Conservation (phyloP, 2,329 filamentous ascomycete genomes). For the Ascocoryne sarcoides region DNA sequence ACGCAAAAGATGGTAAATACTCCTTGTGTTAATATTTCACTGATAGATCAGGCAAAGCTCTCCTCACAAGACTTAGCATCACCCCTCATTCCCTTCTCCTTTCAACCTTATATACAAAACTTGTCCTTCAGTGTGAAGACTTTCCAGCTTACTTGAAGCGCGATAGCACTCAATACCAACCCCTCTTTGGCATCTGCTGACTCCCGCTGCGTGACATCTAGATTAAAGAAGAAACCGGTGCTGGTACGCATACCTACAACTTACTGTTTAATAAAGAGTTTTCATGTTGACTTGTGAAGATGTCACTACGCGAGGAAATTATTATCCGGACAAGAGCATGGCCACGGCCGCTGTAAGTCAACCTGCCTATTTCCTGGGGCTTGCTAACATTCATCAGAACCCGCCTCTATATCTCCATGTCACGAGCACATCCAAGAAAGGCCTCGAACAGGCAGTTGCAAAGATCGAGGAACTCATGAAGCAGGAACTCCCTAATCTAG, state of each 20-base stretch:
- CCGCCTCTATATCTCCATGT: constrained; percentile 92
- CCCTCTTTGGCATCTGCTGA: constrained; percentile 89
- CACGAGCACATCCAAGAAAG: constrained; percentile 83
- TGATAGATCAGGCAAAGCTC: constrained; percentile 45
- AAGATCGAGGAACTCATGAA: constrained; percentile 95
- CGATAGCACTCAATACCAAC: constrained; percentile 52
- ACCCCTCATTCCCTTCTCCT: constrained; percentile 25
- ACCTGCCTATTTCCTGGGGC: neutral
- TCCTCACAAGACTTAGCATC: constrained; percentile 26
- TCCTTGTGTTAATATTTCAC: constrained; percentile 55
- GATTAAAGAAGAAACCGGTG: constrained; percentile 99
- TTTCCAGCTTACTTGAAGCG: constrained; percentile 62
- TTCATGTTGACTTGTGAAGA: constrained; percentile 66
- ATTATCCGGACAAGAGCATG: constrained; percentile 97
- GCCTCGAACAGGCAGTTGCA: constrained; percentile 77
- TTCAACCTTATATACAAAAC: constrained; percentile 30
- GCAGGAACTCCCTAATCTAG: constrained; percentile 87
- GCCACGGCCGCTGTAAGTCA: constrained; percentile 75
- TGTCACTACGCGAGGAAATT: constrained; percentile 95
- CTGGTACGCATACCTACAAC: constrained; percentile 72
- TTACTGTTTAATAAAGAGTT: constrained; percentile 30
- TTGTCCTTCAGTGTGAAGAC: constrained; percentile 38
- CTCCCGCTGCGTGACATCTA: constrained; percentile 78
- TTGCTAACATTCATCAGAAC: constrained; percentile 47
- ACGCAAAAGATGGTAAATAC: constrained; percentile 99